phyloP scores from a whole-genome alignment of 768 basidiomycete genomes.

The Mycena capillaripes region DNA sequence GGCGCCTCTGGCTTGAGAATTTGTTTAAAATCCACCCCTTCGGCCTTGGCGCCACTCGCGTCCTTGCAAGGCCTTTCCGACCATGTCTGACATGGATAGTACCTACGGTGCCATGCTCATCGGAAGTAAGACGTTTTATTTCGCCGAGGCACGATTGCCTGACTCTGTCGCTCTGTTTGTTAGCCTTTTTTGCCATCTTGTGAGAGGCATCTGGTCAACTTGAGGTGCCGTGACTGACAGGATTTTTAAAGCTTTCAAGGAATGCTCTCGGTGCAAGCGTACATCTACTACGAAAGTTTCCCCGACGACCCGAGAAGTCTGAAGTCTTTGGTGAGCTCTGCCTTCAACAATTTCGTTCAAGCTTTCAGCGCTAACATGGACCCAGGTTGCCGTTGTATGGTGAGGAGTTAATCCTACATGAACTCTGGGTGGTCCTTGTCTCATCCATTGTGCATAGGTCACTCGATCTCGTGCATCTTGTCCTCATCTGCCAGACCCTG shows the following conservation, averaged over 20 bases:
- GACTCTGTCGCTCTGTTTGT: no score
- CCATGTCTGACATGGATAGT: no score
- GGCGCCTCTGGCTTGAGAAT: no score
- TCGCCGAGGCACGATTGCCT: neutral
- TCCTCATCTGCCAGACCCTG: constrained; percentile 30
- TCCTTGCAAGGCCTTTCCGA: no score
- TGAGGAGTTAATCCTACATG: neutral
- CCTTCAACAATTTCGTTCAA: neutral
- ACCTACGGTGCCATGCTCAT: constrained; percentile 24
- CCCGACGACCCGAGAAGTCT: constrained; percentile 10
- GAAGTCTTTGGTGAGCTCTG: constrained; percentile 9
- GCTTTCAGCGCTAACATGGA: neutral
- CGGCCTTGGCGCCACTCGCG: no score
- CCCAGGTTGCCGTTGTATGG: constrained; percentile 30
- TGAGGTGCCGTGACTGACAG: neutral
- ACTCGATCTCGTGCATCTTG: constrained; percentile 29
- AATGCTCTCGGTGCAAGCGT: constrained; percentile 21
- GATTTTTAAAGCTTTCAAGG: constrained; percentile 24
- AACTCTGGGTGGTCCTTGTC: no score
- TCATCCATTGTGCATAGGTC: neutral
- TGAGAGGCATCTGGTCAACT: neutral
- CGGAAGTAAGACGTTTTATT: neutral
- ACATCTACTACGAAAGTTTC: constrained; percentile 25
- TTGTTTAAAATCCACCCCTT: no score
- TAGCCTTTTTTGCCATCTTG: neutral